Base-by-base conservation (phyloP, 306 rosid genomes). In the Quillaja saponaria region DNA sequence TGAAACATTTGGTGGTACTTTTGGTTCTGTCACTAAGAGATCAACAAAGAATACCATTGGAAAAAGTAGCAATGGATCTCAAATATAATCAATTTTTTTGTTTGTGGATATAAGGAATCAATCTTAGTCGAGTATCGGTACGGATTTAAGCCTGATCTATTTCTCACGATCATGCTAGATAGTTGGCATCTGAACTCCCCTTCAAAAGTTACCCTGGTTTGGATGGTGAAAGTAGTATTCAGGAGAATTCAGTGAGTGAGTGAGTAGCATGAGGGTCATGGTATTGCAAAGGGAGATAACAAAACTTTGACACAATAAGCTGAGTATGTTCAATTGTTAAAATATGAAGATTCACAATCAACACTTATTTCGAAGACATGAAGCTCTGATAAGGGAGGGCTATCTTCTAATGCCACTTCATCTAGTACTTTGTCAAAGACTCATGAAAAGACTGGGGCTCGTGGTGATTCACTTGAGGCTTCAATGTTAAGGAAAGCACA, bases 1-100 rank as follows among this genome's bases (percentile, higher is more conserved):
- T 64, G 95, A 89, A 66, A 88, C 90, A 17, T 88, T 88, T 73
- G 96, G 88, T 34, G 81, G 54, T 75, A 60, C 82, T 10, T 69
- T 82, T 56, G 85, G 49, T 66, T 58, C 83, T 40, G 66, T 48
- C 35, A 52, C 59, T 17, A 71, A 63, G 67, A 68, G 73, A 34
- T 76, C 82, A 33, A 70, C 69, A 44, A 86, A 80, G 50, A 33
- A 69, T 81, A 68, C 68, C 41, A 71, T 71, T 66, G 85, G 76
- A 61, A 76, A 81, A 78, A 66, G 72, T 68, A 76, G 63, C 49
- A 72, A 74, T 71, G 87, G 73, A 69, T 76, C 70, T 66, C 88
- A 71, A 47, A 73, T 64, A 31, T 62, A 62, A 40, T 75, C 85
- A 62, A 81, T 78, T 73, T 79, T 81, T 57, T 67, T 81, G 7